Conservation (phyloP, 441 rosid genomes). For the Erodium trifolium region DNA sequence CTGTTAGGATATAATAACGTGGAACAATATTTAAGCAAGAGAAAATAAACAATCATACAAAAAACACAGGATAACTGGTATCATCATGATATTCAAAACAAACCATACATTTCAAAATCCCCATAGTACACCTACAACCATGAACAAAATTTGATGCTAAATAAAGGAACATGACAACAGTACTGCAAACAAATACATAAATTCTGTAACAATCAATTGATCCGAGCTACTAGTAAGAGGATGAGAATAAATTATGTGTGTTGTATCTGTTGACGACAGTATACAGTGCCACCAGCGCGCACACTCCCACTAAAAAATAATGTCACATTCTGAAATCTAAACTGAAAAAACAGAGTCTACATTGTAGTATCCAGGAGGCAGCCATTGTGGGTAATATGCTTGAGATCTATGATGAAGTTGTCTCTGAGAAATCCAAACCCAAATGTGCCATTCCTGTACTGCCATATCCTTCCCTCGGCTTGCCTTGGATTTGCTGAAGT, state of each 20-base stretch:
- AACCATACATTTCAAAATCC: too few relatives aligned
- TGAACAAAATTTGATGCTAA: too few relatives aligned
- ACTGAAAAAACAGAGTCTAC: background rate
- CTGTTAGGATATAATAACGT: too few relatives aligned
- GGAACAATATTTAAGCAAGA: too few relatives aligned
- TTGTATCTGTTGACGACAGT: background rate
- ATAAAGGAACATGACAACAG: too few relatives aligned
- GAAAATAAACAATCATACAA: too few relatives aligned
- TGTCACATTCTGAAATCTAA: background rate
- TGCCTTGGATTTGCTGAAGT: slow-evolving; percentile 30
- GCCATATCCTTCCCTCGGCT: slow-evolving; percentile 82
- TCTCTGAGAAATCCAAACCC: slow-evolving; percentile 77
- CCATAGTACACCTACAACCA: too few relatives aligned
- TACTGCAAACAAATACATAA: too few relatives aligned
- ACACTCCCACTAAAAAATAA: background rate
- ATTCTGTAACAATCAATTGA: too few relatives aligned
- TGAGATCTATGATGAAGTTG: slow-evolving; percentile 53
- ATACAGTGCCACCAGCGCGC: slow-evolving; percentile 1
- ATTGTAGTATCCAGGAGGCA: slow-evolving; percentile 38
- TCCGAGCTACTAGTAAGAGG: too few relatives aligned
- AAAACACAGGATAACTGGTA: too few relatives aligned
- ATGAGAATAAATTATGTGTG: background rate
- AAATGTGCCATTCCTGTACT: slow-evolving; percentile 59
- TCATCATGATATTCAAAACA: too few relatives aligned
- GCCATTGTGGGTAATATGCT: slow-evolving; percentile 51